Evolutionary conservation across 192 early-diverging fungal genomes (phyloP).

Genomic region (Jimgerdemannia flammicorona): DNA sequence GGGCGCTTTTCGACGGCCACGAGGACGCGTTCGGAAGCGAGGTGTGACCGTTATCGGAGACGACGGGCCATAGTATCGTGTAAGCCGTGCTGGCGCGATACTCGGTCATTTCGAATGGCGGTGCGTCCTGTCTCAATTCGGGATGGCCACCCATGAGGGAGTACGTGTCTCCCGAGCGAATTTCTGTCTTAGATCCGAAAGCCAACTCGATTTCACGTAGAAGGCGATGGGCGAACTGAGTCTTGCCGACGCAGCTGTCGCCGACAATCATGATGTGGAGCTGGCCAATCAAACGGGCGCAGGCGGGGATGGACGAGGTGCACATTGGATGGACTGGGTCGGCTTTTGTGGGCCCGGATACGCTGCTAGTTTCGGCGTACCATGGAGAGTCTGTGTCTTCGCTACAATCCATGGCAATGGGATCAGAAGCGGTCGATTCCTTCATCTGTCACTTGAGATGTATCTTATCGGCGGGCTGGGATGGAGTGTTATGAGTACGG

Average conservation of each 20-base stretch:
- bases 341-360: too few species aligned
- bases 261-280: conserved; percentile 34
- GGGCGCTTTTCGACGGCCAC: neutral
- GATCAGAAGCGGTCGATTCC: too few species aligned
- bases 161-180: neutral
- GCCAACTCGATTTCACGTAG: neutral
- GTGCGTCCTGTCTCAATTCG: neutral
- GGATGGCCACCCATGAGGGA: too few species aligned
- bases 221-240: conserved; percentile 28
- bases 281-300: conserved; percentile 21
- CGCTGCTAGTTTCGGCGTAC: too few species aligned
- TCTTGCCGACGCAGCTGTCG: conserved; percentile 35
- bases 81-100: neutral
- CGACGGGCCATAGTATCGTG: neutral
- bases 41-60: neutral
- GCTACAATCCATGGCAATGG: too few species aligned
- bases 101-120: neutral
- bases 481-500: too few species aligned
- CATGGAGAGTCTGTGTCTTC: too few species aligned
- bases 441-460: too few species aligned
- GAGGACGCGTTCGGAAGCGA: too few species aligned
- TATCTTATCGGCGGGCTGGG: too few species aligned
- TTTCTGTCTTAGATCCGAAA: neutral
- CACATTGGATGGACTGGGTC: too few species aligned
- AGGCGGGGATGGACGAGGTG: neutral